These are phyloP conservation scores for Cicer bijugum DNA, from an alignment of 306 rosid genomes.

Conservation along the genomic window DNA sequence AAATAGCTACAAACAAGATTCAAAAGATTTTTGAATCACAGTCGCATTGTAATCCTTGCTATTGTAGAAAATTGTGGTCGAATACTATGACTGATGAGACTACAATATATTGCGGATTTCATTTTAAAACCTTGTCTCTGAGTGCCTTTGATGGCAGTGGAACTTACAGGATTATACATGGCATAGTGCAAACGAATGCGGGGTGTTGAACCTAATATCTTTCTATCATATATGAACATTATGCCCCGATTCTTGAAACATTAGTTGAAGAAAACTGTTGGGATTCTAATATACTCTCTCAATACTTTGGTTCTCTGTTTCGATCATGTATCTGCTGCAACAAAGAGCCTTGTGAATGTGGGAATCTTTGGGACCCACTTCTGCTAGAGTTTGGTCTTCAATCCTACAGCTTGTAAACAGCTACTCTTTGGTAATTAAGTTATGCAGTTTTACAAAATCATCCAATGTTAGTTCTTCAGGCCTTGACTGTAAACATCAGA, in stretches of 20 bases:
- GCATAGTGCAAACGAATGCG: constrained; percentile 18
- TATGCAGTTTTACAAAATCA: constrained; percentile 77
- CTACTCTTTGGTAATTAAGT: constrained; percentile 58
- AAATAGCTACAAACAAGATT: constrained; percentile 17
- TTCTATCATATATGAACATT: constrained; percentile 15
- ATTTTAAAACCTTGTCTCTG: not conserved
- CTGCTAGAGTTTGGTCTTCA: constrained; percentile 26
- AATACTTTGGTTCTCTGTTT: constrained; percentile 9
- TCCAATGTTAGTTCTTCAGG: constrained; percentile 81
- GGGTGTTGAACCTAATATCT: constrained; percentile 14
- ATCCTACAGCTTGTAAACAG: constrained; percentile 25
- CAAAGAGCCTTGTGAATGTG: not conserved
- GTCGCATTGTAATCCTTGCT: not conserved
- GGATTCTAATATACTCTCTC: constrained; percentile 20
- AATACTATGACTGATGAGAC: not conserved
- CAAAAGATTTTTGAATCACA: not conserved
- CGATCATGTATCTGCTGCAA: constrained; percentile 24
- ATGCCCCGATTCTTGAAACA: constrained; percentile 16
- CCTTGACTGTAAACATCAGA: constrained; percentile 61
- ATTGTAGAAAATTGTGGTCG: not conserved
- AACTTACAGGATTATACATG: constrained; percentile 29
- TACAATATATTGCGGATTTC: not conserved
- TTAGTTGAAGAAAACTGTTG: constrained; percentile 32
- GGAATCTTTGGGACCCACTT: constrained; percentile 25
- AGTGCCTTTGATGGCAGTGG: constrained; percentile 27